A percentile compares a stretch with the other conserved stretches of the same genome.
Conservation (phyloP, 192 early-diverging fungal species). For the Helicostylum pulchrum region DNA sequence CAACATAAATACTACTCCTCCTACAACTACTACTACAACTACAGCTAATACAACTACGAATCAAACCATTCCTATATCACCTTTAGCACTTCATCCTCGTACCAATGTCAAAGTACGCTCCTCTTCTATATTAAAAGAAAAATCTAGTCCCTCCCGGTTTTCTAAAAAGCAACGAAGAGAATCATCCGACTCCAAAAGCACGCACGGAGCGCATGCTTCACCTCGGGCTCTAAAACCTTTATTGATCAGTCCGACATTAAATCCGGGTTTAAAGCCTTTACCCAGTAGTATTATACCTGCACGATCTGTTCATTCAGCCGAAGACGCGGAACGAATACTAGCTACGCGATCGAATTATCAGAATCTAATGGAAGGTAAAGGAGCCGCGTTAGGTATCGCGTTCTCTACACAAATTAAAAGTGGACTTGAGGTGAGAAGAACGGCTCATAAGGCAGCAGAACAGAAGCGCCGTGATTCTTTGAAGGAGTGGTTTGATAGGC, state of each 20-base stretch:
- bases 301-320: slow-evolving; percentile 1
- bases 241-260: slow-evolving; percentile 46
- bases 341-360: slow-evolving; percentile 74
- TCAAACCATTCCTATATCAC: too few species aligned
- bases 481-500: slow-evolving; percentile 84
- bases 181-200: slow-evolving; percentile 2
- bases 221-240: slow-evolving; percentile 33
- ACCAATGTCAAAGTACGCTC: not conserved
- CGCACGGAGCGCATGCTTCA: slow-evolving; percentile 8
- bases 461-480: slow-evolving; percentile 94
- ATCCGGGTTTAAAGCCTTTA: slow-evolving; percentile 23
- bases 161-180: not conserved
- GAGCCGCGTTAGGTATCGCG: slow-evolving; percentile 71
- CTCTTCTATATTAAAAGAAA: not conserved
- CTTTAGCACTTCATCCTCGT: not conserved
- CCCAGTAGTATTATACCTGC: not conserved
- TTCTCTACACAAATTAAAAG: slow-evolving; percentile 74
- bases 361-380: slow-evolving; percentile 82
- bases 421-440: slow-evolving; percentile 78
- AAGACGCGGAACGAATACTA: slow-evolving; percentile 39
- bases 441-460: slow-evolving; percentile 93
- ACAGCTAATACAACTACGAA: not conserved
- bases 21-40: not conserved
- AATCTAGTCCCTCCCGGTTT: not conserved
- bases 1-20: not conserved